Evolutionary conservation across 2,329 filamentous ascomycete species (phyloP).

Genomic region (Beauveria brongniartii): DNA sequence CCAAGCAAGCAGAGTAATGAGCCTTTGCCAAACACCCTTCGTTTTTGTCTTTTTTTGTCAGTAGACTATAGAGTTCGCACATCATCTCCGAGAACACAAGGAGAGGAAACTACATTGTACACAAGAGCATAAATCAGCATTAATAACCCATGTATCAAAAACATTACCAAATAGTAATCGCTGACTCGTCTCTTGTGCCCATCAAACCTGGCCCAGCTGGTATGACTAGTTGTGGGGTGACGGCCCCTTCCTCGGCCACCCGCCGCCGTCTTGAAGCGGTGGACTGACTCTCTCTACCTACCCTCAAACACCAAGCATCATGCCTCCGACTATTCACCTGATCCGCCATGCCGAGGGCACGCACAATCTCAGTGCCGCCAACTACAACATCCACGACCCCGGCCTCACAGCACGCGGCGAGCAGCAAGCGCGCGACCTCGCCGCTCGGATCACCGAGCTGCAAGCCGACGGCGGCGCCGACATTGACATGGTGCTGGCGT

Average conservation of each 20-base stretch:
- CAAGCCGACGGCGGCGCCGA: constrained; percentile 36
- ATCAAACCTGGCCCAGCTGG: not conserved
- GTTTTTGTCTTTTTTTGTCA: not conserved
- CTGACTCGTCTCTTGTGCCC: too few relatives aligned
- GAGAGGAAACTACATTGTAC: not conserved
- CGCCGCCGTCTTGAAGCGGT: too few relatives aligned
- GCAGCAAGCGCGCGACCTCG: constrained; percentile 57
- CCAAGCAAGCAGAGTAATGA: constrained; percentile 35
- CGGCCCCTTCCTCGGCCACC: too few relatives aligned
- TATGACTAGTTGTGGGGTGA: not conserved
- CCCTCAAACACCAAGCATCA: constrained; percentile 13
- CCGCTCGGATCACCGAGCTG: constrained; percentile 58
- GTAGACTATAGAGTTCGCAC: not conserved
- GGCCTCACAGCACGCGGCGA: constrained; percentile 60
- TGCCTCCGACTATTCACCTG: constrained; percentile 45
- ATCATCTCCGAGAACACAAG: not conserved
- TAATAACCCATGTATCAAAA: not conserved
- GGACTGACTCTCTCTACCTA: too few relatives aligned
- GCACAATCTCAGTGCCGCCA: constrained; percentile 67
- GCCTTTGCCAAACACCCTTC: not conserved
- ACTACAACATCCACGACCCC: constrained; percentile 62
- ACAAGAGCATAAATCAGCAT: not conserved
- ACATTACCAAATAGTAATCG: not conserved
- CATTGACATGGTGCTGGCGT: constrained; percentile 62
- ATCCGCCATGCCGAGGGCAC: constrained; percentile 62